Evolutionary conservation across 2,329 filamentous ascomycete species (phyloP).

Genomic region (Stromatinia cepivora): DNA sequence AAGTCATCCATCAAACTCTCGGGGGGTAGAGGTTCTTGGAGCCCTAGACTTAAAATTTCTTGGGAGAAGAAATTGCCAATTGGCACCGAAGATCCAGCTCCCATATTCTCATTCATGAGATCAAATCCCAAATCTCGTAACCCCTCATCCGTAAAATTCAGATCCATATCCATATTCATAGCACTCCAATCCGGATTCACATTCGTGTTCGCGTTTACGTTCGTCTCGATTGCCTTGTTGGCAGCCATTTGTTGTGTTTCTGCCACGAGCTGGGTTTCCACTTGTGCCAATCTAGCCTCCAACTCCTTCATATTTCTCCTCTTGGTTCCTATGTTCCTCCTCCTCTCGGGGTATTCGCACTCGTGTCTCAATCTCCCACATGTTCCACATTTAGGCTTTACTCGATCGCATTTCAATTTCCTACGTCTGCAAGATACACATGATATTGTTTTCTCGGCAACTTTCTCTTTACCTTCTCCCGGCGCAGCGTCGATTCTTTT

Average conservation of each 20-base stretch:
- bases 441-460: constrained; percentile 61
- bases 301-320: constrained; percentile 87
- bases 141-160: constrained; percentile 27
- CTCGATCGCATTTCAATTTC: constrained; percentile 85
- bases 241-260: constrained; percentile 29
- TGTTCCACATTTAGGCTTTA: constrained; percentile 75
- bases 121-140: constrained; percentile 31
- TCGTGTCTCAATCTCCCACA: constrained; percentile 73
- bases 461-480: background rate
- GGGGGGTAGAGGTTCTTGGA: constrained; percentile 78
- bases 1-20: constrained; percentile 80
- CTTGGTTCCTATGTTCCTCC: constrained; percentile 85
- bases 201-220: constrained; percentile 1
- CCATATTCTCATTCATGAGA: constrained; percentile 17
- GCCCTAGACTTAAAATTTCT: constrained; percentile 73
- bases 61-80: constrained; percentile 51
- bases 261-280: constrained; percentile 68
- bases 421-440: constrained; percentile 81
- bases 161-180: constrained; percentile 35
- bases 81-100: constrained; percentile 18
- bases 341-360: constrained; percentile 85
- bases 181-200: constrained; percentile 30
- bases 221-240: constrained; percentile 4
- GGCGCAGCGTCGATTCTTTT: background rate
- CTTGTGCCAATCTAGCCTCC: constrained; percentile 82